These are phyloP conservation scores for Calonectria hawksworthii DNA, from an alignment of 2,329 filamentous ascomycete genomes.

Conservation along the genomic window DNA sequence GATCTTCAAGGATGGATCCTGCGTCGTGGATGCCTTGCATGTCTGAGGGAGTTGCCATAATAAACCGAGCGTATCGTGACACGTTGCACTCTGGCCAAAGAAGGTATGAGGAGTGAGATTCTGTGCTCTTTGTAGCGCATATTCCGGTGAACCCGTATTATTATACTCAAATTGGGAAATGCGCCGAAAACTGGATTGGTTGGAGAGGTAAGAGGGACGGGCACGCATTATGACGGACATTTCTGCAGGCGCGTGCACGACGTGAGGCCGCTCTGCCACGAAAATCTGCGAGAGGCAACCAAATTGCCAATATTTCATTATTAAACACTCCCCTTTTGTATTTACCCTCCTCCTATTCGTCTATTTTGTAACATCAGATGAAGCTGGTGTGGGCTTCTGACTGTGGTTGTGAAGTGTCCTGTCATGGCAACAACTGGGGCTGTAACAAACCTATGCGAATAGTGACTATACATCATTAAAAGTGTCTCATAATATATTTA, in stretches of 20 bases:
- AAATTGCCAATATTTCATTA: neutral
- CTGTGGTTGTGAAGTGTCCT: neutral
- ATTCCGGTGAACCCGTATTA: neutral
- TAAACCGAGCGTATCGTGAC: neutral
- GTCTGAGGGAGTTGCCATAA: neutral
- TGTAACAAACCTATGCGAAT: neutral
- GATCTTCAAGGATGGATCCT: neutral
- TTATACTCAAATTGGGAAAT: neutral
- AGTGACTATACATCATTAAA: neutral
- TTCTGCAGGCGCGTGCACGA: neutral
- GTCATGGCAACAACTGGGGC: neutral
- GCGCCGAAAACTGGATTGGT: neutral
- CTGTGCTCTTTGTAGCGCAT: neutral
- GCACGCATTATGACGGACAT: neutral
- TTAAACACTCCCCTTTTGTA: neutral
- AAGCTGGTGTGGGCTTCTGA: neutral
- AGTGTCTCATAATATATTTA: neutral
- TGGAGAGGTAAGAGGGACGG: neutral
- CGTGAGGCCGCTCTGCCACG: neutral
- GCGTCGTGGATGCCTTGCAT: neutral
- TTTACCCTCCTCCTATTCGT: neutral
- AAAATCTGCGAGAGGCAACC: neutral
- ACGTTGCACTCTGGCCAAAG: neutral
- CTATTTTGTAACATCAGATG: neutral
- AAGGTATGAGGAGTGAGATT: too few relatives aligned